phyloP scores from a whole-genome alignment of 352 stramenopile species.

The Phytophthora fragariae region DNA sequence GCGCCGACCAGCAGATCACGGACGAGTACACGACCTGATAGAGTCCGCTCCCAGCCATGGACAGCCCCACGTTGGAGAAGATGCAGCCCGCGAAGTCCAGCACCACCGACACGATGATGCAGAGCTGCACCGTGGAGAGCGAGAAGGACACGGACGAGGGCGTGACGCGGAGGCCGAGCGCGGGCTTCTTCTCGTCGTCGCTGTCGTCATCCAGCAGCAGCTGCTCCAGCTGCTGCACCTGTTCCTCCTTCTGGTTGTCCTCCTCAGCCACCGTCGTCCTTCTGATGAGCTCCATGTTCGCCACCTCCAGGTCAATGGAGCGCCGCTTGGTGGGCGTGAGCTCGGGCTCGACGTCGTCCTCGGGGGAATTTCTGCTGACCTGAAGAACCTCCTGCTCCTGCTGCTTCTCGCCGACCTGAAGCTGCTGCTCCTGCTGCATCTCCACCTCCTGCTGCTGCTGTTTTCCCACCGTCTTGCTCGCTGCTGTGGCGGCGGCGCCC shows the following conservation, averaged over 20 bases:
- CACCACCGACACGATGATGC: conserved; percentile 71
- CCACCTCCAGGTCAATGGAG: conserved; percentile 20
- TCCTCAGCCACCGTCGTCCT: conserved; percentile 38
- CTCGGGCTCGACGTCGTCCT: conserved; percentile 43
- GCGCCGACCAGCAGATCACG: conserved; percentile 88
- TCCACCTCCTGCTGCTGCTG: conserved; percentile 5
- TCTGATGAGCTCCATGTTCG: conserved; percentile 61
- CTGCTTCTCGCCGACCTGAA: not conserved
- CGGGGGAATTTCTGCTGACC: conserved; percentile 9
- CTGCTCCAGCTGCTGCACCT: conserved; percentile 5
- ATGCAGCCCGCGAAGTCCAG: conserved; percentile 87
- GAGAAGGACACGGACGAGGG: conserved; percentile 49
- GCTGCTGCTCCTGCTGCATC: not conserved
- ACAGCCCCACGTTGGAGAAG: conserved; percentile 85
- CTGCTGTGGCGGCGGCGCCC: not conserved
- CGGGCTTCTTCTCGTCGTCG: conserved; percentile 32
- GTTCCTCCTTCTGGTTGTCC: conserved; percentile 30
- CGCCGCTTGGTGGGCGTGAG: conserved; percentile 20
- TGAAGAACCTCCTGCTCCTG: not conserved
- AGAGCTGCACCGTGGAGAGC: conserved; percentile 67
- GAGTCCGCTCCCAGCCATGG: conserved; percentile 83
- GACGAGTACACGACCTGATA: conserved; percentile 89
- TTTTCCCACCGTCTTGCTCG: conserved; percentile 6
- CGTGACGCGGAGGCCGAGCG: conserved; percentile 27
- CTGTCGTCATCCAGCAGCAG: conserved; percentile 18